Evolutionary conservation across 1,284 basidiomycete genomes (phyloP).

Genomic region (Tylopilus sp.): DNA sequence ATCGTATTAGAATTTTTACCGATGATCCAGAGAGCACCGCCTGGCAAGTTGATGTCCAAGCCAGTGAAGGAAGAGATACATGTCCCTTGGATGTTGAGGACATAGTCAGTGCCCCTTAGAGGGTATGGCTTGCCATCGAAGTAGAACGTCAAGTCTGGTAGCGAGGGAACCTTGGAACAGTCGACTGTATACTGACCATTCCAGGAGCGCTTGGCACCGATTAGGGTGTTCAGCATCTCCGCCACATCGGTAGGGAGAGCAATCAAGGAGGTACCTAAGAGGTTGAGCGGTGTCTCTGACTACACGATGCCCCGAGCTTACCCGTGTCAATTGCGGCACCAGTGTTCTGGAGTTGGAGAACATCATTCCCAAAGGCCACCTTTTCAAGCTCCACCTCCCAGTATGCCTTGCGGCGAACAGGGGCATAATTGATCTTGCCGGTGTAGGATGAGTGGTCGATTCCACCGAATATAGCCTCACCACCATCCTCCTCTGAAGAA

Average conservation of each 20-base stretch:
- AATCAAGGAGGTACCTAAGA: conserved; percentile 80
- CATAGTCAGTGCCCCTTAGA: conserved; percentile 83
- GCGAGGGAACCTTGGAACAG: conserved; percentile 75
- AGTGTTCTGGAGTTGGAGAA: conserved; percentile 82
- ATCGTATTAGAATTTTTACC: conserved; percentile 52
- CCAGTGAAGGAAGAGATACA: conserved; percentile 96
- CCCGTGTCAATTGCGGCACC: conserved; percentile 97
- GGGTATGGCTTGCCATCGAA: conserved; percentile 81
- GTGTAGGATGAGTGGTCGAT: conserved; percentile 78
- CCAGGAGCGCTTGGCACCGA: conserved; percentile 90
- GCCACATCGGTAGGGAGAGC: conserved; percentile 92
- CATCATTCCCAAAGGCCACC: conserved; percentile 81
- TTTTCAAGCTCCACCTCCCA: conserved; percentile 97
- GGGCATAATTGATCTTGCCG: conserved; percentile 85
- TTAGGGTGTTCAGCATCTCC: conserved; percentile 97
- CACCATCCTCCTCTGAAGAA: conserved; percentile 82
- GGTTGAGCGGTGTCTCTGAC: conserved; percentile 4
- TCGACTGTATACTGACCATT: conserved; percentile 93
- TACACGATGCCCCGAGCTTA: conserved; percentile 30
- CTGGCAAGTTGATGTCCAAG: conserved; percentile 87
- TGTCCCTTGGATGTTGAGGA: conserved; percentile 83
- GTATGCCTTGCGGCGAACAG: conserved; percentile 94
- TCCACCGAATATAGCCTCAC: conserved; percentile 93
- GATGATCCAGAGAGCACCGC: conserved; percentile 90
- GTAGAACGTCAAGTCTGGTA: conserved; percentile 87